These are phyloP conservation scores for Lactifluus subvellereus DNA, from an alignment of 768 basidiomycete genomes.

Conservation along the genomic window DNA sequence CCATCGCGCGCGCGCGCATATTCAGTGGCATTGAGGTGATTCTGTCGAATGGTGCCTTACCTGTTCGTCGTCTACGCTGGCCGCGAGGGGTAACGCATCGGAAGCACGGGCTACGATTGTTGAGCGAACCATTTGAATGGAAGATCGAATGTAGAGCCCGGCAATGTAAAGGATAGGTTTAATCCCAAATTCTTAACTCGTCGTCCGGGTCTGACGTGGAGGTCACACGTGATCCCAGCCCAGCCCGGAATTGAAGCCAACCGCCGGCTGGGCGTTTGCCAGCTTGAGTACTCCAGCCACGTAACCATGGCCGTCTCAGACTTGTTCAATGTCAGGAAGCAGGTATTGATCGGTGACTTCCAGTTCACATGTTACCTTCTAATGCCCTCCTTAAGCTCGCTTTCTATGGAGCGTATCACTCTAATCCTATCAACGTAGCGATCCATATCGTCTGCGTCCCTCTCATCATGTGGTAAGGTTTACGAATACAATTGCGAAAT, in stretches of 20 bases:
- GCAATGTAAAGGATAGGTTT: not conserved
- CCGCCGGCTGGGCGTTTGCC: too few relatives aligned
- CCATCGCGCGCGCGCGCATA: constrained; percentile 1
- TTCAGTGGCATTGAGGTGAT: constrained; percentile 6
- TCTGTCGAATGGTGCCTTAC: constrained; percentile 38
- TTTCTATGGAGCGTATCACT: constrained; percentile 93
- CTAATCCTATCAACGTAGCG: constrained; percentile 71
- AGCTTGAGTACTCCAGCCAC: too few relatives aligned
- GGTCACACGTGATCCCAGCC: constrained; percentile 9
- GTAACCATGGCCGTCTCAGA: constrained; percentile 30
- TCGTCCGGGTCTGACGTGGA: constrained; percentile 4
- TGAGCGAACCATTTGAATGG: constrained; percentile 66
- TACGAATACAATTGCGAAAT: not conserved
- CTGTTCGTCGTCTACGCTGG: constrained; percentile 96
- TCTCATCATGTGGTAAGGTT: constrained; percentile 64
- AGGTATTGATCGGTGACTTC: constrained; percentile 38
- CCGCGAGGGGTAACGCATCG: constrained; percentile 86
- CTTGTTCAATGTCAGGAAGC: constrained; percentile 64
- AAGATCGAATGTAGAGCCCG: not conserved
- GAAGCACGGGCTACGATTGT: constrained; percentile 81
- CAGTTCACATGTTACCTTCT: constrained; percentile 13
- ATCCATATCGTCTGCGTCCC: constrained; percentile 89
- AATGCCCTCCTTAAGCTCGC: constrained; percentile 48
- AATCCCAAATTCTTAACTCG: too few relatives aligned
- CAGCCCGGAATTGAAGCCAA: too few relatives aligned